phyloP scores from a whole-genome alignment of 192 early-diverging fungal genomes.

The Chytriomyces sp. region DNA sequence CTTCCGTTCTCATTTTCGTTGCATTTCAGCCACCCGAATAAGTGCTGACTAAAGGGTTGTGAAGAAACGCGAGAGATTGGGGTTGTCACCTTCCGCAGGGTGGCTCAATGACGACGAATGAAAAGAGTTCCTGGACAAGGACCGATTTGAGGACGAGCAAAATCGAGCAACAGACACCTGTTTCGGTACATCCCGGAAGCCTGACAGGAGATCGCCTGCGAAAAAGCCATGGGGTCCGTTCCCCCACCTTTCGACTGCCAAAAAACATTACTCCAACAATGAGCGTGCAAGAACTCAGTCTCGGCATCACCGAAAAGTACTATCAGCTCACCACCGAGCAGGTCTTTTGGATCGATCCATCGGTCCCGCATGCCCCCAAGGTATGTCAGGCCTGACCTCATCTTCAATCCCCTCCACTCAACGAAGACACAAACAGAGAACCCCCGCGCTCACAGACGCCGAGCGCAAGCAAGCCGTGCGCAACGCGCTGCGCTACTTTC shows the following conservation, averaged over 20 bases:
- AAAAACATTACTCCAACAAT: background rate
- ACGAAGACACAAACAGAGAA: no score
- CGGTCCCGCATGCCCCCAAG: constrained; percentile 33
- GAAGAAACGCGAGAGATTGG: background rate
- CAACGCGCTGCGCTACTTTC: constrained; percentile 32
- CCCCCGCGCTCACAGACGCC: constrained; percentile 16
- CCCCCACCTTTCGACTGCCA: background rate
- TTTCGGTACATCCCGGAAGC: no score
- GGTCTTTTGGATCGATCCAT: constrained; percentile 19
- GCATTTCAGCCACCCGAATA: background rate
- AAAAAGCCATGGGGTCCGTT: background rate
- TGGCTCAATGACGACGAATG: no score
- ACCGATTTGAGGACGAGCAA: no score
- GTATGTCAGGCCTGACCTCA: no score
- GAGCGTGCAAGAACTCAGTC: constrained; percentile 6
- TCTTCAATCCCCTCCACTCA: no score
- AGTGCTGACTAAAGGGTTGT: background rate
- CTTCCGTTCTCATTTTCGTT: no score
- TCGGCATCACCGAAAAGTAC: constrained; percentile 29
- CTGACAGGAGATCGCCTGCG: no score
- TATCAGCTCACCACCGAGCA: constrained; percentile 7
- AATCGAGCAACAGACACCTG: no score
- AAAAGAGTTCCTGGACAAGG: no score
- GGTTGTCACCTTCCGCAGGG: no score
- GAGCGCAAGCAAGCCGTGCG: constrained; percentile 27